Evolutionary conservation across 306 rosid species (phyloP), one percentile per base, ranked within the genome.

Genomic region (Sicyos baderoa): DNA sequence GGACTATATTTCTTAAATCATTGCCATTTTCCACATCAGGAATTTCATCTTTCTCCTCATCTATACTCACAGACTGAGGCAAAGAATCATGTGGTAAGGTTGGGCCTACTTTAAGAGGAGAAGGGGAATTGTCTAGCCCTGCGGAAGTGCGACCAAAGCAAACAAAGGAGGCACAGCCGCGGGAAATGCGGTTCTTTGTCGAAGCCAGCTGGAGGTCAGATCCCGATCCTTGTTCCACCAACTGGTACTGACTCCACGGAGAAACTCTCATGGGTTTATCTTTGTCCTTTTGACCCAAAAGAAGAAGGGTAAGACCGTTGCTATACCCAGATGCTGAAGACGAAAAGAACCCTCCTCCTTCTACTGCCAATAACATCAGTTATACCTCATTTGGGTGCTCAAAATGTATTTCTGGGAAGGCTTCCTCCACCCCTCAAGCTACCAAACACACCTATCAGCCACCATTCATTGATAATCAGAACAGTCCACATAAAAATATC

Each of bases 291-390:
- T 87, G 96, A 76, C 98, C 96, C 82, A 92, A 84, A 72, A 92
- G 89, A 62, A 92, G 96, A 80, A 92, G 93, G 91, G 95, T 69
- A 82, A 89, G 82, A 75, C 98, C 98, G 75, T 92, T 92, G 79
- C 96, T 92, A 83, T 89, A 92, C 78, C 98, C 98, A 70, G 95
- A 84, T 66, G 98, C 96, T 71, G 98, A 92, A 84, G 98, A 81
- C 74, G 98, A 92, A 89, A 92, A 92, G 91, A 92, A 92, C 74
- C 98, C 98, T 72, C 98, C 98, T 75, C 98, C 98, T 83, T 92
- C 96, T 83, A 89, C 98, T 82, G 98, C 98, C 75, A 92, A 88
- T 92, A 92, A 84, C 98, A 92, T 92, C 89, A 86, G 98, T 78
- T 89, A 91, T 89, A 80, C 69, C 96, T 86, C 98, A 92, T 92